Conservation (phyloP, 2,329 filamentous ascomycete genomes). For the Exutisphaerella laricina region DNA sequence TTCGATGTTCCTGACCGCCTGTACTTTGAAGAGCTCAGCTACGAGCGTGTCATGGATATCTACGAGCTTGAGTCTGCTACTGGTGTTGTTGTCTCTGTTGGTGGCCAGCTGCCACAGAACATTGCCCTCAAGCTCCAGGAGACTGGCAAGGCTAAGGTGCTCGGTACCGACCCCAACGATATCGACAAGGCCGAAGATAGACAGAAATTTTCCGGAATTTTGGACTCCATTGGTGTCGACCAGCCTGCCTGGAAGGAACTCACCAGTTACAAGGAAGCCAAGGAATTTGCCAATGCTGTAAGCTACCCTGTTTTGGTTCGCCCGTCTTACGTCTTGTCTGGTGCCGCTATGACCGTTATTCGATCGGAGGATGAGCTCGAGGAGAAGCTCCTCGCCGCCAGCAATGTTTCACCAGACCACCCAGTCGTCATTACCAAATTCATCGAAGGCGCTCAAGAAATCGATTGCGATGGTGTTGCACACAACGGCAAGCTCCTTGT, state of each 20-base stretch:
- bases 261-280: constrained; percentile 81
- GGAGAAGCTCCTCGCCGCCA: constrained; percentile 88
- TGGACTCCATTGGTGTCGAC: constrained; percentile 94
- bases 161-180: constrained; percentile 87
- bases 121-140: constrained; percentile 93
- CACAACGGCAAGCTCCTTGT: constrained; percentile 79
- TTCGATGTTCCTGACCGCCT: constrained; percentile 84
- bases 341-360: constrained; percentile 98
- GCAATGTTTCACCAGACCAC: constrained; percentile 88
- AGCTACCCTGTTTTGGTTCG: constrained; percentile 93
- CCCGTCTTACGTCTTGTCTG: constrained; percentile 91
- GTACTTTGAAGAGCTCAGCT: constrained; percentile 95
- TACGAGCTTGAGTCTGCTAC: constrained; percentile 72
- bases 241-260: constrained; percentile 98
- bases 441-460: constrained; percentile 93
- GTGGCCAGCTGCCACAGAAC: constrained; percentile 94
- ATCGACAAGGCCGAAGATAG: constrained; percentile 98
- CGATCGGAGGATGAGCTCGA: constrained; percentile 80
- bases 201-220: constrained; percentile 96
- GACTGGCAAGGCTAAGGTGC: constrained; percentile 78
- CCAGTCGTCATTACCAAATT: constrained; percentile 98
- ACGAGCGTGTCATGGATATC: constrained; percentile 98
- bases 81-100: constrained; percentile 91
- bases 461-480: constrained; percentile 91
- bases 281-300: constrained; percentile 76